Evolutionary conservation across 176 grass and related monocot genomes (phyloP).

Genomic region (Oryza glumipatula): DNA sequence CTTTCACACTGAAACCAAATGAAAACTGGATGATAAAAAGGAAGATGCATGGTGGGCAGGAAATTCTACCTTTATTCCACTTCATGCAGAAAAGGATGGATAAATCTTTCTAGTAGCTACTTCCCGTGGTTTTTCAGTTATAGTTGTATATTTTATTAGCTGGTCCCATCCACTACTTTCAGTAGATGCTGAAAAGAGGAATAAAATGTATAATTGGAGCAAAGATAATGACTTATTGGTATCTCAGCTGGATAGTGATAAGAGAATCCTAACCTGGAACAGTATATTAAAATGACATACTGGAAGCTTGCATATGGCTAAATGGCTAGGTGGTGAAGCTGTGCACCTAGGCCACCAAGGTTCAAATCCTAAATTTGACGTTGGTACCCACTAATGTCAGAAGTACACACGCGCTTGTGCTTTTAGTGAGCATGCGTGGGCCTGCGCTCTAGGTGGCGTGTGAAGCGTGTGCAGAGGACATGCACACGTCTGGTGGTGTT

Average conservation of each 20-base stretch:
- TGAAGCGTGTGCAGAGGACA: not conserved
- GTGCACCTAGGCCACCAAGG: not conserved
- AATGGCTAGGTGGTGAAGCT: not conserved
- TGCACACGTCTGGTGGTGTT: not conserved
- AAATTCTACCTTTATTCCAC: constrained; percentile 64
- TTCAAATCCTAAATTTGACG: not conserved
- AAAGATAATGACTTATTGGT: constrained; percentile 51
- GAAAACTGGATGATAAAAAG: constrained; percentile 41
- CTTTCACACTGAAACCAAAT: constrained; percentile 56
- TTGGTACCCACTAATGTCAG: not conserved
- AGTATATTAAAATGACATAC: constrained; percentile 58
- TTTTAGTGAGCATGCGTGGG: not conserved
- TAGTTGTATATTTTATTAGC: constrained; percentile 42
- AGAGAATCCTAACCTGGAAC: constrained; percentile 63
- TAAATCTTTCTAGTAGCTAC: constrained; percentile 59
- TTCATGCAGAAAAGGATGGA: constrained; percentile 39
- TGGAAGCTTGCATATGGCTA: constrained; percentile 4
- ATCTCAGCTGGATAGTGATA: constrained; percentile 51
- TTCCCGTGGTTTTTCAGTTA: constrained; percentile 35
- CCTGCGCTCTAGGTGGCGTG: not conserved
- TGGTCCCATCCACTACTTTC: constrained; percentile 49
- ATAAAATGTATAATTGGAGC: constrained; percentile 56
- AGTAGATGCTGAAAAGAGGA: constrained; percentile 51
- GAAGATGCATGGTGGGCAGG: constrained; percentile 56
- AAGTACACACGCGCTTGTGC: not conserved